Base-by-base conservation (phyloP, 2,329 filamentous ascomycete species). In the Cordyceps sp. region DNA sequence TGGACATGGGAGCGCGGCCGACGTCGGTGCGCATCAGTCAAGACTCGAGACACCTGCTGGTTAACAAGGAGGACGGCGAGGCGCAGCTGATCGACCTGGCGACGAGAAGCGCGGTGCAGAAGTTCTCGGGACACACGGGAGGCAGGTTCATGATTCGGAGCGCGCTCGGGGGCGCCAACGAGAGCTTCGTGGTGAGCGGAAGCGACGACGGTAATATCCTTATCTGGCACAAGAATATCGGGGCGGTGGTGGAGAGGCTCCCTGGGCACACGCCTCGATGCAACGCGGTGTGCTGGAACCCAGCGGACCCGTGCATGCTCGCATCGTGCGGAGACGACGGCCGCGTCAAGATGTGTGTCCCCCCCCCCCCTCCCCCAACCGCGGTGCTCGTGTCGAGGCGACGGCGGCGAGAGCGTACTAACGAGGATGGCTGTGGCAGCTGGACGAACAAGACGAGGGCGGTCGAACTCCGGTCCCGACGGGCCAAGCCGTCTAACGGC, bases 211-310 rank as follows among this genome's bases (percentile, higher is more conserved):
- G 73, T 3, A 66, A 69, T 34, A 69, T 96, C 26, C 78, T 84
- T 49, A 82, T 98, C 38, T 96, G 86, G 84, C 82, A 93, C 52
- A 90, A 84, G 52, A 78, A 76, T 35, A 83, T 79, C 23, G 84
- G 83, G 6, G 63, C 68, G 6, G 64, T 78, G 1, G 73, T 98
- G 6, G 81, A 85, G 46, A 76, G 71, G 30, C 61, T 96, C 3
- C 67, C 73, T 21, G 86, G 76, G 0, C 88, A 96, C 44, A 59
- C 62, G 6, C 66, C 69, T 10, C 78, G 84, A 22, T 88, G 90
- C 40, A 96, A 94, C 49, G 72, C 83, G 7, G 80, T 92, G 24
- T 69, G 78, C 16, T 98, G 90, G 88, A 90, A 88, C 45, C 86
- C 90, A 1, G 66, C 60, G 10, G 73, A 94, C 47, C 75, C 83